phyloP scores from a whole-genome alignment of 768 basidiomycete genomes.

The Xerocomellus chrysenteron region DNA sequence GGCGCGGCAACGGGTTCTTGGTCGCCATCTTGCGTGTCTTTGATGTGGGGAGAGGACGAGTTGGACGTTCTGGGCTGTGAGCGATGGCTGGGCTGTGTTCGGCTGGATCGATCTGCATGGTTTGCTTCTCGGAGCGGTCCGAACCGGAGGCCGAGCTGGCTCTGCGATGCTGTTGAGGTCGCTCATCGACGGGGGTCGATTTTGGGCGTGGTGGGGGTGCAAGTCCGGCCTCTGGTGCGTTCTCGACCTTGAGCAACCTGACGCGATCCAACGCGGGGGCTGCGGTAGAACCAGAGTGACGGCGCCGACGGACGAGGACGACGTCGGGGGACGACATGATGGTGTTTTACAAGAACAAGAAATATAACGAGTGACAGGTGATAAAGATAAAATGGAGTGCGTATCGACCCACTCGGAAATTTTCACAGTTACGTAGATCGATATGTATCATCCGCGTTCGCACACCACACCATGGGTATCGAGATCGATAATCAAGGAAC shows the following conservation, averaged over 20 bases:
- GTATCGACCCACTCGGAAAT: neutral
- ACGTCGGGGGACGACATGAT: slow-evolving; percentile 11
- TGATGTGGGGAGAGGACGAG: slow-evolving; percentile 57
- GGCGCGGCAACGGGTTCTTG: slow-evolving; percentile 46
- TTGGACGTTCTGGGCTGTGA: slow-evolving; percentile 50
- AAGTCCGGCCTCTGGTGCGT: slow-evolving; percentile 26
- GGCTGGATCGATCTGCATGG: slow-evolving; percentile 31
- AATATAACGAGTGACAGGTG: neutral
- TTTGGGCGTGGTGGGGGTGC: slow-evolving; percentile 68
- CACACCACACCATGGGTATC: no score
- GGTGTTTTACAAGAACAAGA: neutral
- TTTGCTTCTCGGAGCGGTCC: slow-evolving; percentile 36
- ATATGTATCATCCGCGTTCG: no score
- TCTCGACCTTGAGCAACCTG: slow-evolving; percentile 17
- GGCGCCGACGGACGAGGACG: slow-evolving; percentile 46
- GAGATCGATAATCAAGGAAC: no score
- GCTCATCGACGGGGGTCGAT: slow-evolving; percentile 65
- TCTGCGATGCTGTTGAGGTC: slow-evolving; percentile 48
- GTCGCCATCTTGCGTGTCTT: slow-evolving; percentile 55
- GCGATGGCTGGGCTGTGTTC: neutral
- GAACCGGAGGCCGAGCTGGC: slow-evolving; percentile 38
- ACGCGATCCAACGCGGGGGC: slow-evolving; percentile 31
- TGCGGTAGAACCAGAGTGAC: slow-evolving; percentile 59
- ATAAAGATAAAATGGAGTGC: neutral
- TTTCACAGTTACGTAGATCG: neutral